Evolutionary conservation across 2,329 filamentous ascomycete genomes (phyloP).

Genomic region (Domatiomyces catenatus): DNA sequence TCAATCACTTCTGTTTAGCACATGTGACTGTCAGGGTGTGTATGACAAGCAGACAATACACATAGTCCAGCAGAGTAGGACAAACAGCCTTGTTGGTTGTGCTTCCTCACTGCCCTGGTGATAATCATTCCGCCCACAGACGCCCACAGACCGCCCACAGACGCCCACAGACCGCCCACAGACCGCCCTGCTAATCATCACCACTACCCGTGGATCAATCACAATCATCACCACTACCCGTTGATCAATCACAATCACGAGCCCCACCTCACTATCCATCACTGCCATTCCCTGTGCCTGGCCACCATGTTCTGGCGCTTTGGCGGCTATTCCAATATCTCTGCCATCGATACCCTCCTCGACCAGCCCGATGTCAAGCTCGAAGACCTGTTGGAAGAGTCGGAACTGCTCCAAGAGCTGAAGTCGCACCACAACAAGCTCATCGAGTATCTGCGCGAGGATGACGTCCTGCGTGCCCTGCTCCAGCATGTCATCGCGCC

Average conservation of each 20-base stretch:
- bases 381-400: slow-evolving; percentile 90
- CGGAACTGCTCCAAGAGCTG: slow-evolving; percentile 89
- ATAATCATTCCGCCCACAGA: too few relatives aligned
- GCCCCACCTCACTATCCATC: slow-evolving; percentile 1
- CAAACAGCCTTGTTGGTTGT: background rate
- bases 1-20: slow-evolving; percentile 11
- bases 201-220: slow-evolving; percentile 1
- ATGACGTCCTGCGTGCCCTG: slow-evolving; percentile 66
- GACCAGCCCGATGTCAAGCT: slow-evolving; percentile 89
- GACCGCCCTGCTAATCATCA: background rate
- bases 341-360: slow-evolving; percentile 88
- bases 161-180: too few relatives aligned
- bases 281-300: background rate
- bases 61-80: too few relatives aligned
- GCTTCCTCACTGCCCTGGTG: too few relatives aligned
- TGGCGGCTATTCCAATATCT: slow-evolving; percentile 95
- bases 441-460: slow-evolving; percentile 85
- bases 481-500: slow-evolving; percentile 85
- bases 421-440: slow-evolving; percentile 97
- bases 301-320: slow-evolving; percentile 98
- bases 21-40: slow-evolving; percentile 1
- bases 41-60: too few relatives aligned
- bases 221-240: slow-evolving; percentile 8
- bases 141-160: too few relatives aligned
- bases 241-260: background rate